Evolutionary conservation across 768 basidiomycete species (phyloP), one percentile per base, ranked within the genome.

Genomic region (Naganishia onofrii): DNA sequence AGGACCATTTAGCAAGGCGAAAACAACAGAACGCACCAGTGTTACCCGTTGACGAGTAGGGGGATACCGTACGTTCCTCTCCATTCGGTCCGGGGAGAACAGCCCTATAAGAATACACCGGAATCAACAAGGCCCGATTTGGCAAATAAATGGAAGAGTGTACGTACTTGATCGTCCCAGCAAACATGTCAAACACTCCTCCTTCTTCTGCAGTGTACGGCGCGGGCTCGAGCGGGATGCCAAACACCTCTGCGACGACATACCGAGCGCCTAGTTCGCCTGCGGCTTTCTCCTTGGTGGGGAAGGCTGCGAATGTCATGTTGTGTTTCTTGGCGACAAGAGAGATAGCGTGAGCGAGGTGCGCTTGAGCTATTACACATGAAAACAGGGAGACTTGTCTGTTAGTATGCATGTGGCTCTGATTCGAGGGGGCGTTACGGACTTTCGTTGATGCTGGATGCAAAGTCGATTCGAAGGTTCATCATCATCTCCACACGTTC

Each of bases 401-500:
- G 12, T 53, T 6, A 53, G 21, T 32, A 26, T 10, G 29, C 2
- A 28, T 51, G 17, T 26, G 21, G 48, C 48, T 6, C 7, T 3
- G 48, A 9, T 12, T 1, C 15, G 17, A 5, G 29, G 13, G 48
- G 31, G 65, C 0, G 1, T 2, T 63, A 64, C 66, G 73, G 31
- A 29, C 76, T 77, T 21, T 72, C 70, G 21, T 76, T 69, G 56
- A 79, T 67, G 23, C 66, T 72, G 65, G 77, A 77, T 1, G 73
- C 70, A 68, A 79, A 79, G 71, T 78, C 77, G 64, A 79, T 79
- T 23, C 78, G 73, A 72, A 77, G 76, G 67, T 79, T 79, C 73
- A 79, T 74, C 52, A 70, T 38, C 10, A 75, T 69, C 1, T 70
- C 74, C 21, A 79, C 78, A 3, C 74, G 57, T 79, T 92, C 91